These are phyloP conservation scores for Colletotrichum spinosum DNA, from an alignment of 2,329 filamentous ascomycete genomes.

Conservation along the genomic window DNA sequence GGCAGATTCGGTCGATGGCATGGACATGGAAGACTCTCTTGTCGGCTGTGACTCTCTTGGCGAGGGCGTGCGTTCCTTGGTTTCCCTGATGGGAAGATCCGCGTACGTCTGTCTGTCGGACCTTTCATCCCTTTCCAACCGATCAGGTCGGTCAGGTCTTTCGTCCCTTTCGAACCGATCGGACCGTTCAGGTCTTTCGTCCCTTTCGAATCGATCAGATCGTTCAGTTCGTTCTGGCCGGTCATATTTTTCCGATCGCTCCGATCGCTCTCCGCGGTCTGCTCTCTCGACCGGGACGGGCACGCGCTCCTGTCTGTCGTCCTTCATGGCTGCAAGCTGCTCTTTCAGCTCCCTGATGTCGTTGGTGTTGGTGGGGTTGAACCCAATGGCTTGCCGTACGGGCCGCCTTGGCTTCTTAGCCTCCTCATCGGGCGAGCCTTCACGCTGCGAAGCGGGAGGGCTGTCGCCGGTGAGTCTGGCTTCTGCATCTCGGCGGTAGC, in stretches of 20 bases:
- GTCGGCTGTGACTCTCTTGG: slow-evolving; percentile 30
- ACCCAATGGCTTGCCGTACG: slow-evolving; percentile 53
- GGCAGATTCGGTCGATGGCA: slow-evolving; percentile 26
- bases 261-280: slow-evolving; percentile 22
- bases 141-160: slow-evolving; percentile 8
- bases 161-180: slow-evolving; percentile 19
- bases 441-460: slow-evolving; percentile 47
- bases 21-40: slow-evolving; percentile 29
- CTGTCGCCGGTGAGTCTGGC: slow-evolving; percentile 50
- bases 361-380: slow-evolving; percentile 65
- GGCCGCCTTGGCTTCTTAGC: slow-evolving; percentile 53
- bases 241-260: slow-evolving; percentile 21
- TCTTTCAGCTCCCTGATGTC: slow-evolving; percentile 63
- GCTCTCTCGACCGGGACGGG: slow-evolving; percentile 32
- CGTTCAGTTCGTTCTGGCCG: slow-evolving; percentile 19
- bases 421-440: slow-evolving; percentile 56
- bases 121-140: slow-evolving; percentile 15
- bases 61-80: slow-evolving; percentile 32
- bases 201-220: slow-evolving; percentile 9
- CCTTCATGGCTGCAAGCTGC: slow-evolving; percentile 58
- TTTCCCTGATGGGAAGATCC: slow-evolving; percentile 23
- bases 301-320: slow-evolving; percentile 30
- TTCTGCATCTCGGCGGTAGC: slow-evolving; percentile 53
- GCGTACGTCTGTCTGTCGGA: slow-evolving; percentile 31
- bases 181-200: slow-evolving; percentile 10